Conservation (phyloP, 495 filamentous ascomycete species). For the Podospora anserina region DNA sequence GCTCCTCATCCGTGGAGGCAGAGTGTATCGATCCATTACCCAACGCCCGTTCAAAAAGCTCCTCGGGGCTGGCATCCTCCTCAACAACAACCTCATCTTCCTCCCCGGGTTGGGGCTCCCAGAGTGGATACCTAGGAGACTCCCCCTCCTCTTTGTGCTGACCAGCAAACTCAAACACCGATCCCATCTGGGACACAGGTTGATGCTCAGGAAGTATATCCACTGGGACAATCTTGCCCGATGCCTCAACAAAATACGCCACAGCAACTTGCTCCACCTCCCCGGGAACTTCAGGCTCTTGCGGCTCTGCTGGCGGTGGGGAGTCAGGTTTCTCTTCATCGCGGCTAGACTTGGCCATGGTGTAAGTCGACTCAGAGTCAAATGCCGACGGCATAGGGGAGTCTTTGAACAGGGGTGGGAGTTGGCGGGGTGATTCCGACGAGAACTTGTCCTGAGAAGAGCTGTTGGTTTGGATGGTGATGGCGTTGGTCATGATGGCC, state of each 20-base stretch:
- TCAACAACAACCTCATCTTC: background rate
- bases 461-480: background rate
- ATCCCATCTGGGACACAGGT: background rate
- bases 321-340: background rate
- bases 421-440: background rate
- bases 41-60: slow-evolving; percentile 3
- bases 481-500: background rate
- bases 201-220: slow-evolving; percentile 11
- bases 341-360: background rate
- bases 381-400: slow-evolving; percentile 3
- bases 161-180: background rate
- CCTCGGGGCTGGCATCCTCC: background rate
- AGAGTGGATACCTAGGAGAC: background rate
- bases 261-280: slow-evolving; percentile 6
- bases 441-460: background rate
- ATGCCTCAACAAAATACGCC: slow-evolving; percentile 24
- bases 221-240: slow-evolving; percentile 17
- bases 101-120: background rate
- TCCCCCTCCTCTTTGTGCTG: background rate
- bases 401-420: slow-evolving; percentile 2
- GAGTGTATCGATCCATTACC: background rate
- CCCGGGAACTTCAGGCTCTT: background rate
- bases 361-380: slow-evolving; percentile 10
- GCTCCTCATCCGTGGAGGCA: background rate
- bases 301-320: background rate